Evolutionary conservation across 2,329 filamentous ascomycete genomes (phyloP).

Genomic region (Pseudogymnoascus sp.): DNA sequence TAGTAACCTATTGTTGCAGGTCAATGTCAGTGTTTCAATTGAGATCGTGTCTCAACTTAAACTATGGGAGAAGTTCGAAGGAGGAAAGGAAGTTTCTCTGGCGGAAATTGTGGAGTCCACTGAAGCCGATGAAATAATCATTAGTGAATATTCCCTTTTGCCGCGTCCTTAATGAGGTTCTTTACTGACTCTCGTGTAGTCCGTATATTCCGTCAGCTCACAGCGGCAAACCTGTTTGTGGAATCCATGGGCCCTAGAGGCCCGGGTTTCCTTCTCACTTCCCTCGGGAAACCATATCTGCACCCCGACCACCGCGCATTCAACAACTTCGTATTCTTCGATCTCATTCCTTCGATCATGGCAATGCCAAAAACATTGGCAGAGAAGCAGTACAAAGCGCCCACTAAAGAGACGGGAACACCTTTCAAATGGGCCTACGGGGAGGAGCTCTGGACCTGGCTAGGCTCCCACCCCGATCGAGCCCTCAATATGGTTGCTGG

Average conservation of each 20-base stretch:
- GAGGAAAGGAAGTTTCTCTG: conserved; percentile 19
- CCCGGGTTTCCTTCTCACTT: conserved; percentile 18
- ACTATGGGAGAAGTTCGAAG: conserved; percentile 22
- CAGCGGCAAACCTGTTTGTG: conserved; percentile 18
- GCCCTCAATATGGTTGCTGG: conserved; percentile 23
- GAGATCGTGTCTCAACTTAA: conserved; percentile 21
- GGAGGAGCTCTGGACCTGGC: conserved; percentile 24
- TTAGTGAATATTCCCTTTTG: conserved; percentile 17
- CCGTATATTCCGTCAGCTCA: conserved; percentile 21
- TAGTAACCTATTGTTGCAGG: conserved; percentile 13
- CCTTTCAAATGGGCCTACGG: conserved; percentile 23
- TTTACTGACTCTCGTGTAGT: conserved; percentile 14
- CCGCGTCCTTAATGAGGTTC: not conserved
- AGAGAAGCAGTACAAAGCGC: conserved; percentile 22
- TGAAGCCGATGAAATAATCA: conserved; percentile 23
- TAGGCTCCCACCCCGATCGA: conserved; percentile 22
- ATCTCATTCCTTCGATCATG: conserved; percentile 22
- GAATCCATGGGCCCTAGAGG: conserved; percentile 15
- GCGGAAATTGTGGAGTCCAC: conserved; percentile 20
- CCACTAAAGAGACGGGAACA: conserved; percentile 22
- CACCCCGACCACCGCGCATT: conserved; percentile 22
- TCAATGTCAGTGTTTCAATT: conserved; percentile 22
- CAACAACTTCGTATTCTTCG: conserved; percentile 22
- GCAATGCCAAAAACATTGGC: conserved; percentile 22
- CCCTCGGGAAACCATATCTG: conserved; percentile 19